phyloP scores from a whole-genome alignment of 2,329 filamentous ascomycete species.

The Dactylellina haptotyla region DNA sequence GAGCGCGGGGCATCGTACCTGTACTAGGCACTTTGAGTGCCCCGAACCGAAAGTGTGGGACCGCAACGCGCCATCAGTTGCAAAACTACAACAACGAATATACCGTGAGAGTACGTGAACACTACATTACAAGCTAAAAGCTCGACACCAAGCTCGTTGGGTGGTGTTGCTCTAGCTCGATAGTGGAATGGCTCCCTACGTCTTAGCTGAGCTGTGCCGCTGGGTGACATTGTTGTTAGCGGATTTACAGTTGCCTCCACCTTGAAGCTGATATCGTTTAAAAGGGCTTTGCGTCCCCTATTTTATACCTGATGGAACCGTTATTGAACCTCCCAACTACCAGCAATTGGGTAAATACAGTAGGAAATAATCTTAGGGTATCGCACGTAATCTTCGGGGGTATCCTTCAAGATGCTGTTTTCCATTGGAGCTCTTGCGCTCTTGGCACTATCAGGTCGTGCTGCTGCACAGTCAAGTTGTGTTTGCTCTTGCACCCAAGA shows the following conservation, averaged over 20 bases:
- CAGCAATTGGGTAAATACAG: not conserved
- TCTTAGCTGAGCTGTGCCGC: too few relatives aligned
- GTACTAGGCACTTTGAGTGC: not conserved
- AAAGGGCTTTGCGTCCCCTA: not conserved
- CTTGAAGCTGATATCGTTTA: not conserved
- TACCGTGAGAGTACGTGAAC: not conserved
- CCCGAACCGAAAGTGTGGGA: not conserved
- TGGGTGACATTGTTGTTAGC: too few relatives aligned
- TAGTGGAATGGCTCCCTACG: too few relatives aligned
- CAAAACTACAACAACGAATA: not conserved
- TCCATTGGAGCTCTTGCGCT: constrained; percentile 15
- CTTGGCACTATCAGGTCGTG: not conserved
- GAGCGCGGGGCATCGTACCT: constrained; percentile 4
- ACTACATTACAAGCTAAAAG: not conserved
- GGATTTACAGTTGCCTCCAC: too few relatives aligned
- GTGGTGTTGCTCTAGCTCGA: too few relatives aligned
- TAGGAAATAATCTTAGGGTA: not conserved
- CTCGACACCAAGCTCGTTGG: not conserved
- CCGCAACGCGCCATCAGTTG: constrained; percentile 3
- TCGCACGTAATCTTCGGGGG: not conserved
- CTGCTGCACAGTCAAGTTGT: not conserved
- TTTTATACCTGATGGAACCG: too few relatives aligned
- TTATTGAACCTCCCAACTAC: not conserved
- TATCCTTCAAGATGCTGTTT: constrained; percentile 25
- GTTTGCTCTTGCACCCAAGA: constrained; percentile 23